Percentiles rank a stretch among this genome's conserved stretches.
These are phyloP conservation scores for Asterochloris erici DNA, from an alignment of 139 green algal species.

Conservation along the genomic window DNA sequence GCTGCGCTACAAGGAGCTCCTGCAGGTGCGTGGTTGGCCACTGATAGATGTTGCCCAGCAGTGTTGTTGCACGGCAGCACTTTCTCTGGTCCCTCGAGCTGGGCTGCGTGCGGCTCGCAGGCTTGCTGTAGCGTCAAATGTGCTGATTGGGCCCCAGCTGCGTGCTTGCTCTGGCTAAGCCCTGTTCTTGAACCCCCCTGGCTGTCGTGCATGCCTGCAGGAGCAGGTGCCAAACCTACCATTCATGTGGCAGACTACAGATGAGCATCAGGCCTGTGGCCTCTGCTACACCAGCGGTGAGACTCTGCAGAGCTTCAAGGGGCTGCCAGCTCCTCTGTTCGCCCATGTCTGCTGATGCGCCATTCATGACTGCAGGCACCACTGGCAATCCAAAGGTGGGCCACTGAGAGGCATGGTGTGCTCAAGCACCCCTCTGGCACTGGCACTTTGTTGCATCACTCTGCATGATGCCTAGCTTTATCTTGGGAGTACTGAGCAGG, in stretches of 20 bases:
- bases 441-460: background rate
- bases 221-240: slow-evolving; percentile 11
- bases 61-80: too few species aligned
- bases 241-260: slow-evolving; percentile 43
- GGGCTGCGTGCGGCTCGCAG: too few species aligned
- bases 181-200: too few species aligned
- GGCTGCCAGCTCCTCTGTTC: too few species aligned
- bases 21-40: too few species aligned
- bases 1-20: background rate
- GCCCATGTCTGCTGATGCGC: too few species aligned
- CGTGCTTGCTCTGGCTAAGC: too few species aligned
- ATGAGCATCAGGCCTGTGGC: slow-evolving; percentile 63
- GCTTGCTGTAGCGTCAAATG: too few species aligned
- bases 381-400: slow-evolving; percentile 45
- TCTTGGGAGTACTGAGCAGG: too few species aligned
- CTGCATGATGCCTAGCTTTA: background rate
- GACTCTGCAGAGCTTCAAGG: too few species aligned
- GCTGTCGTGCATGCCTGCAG: background rate
- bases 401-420: background rate
- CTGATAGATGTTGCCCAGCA: too few species aligned
- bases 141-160: background rate
- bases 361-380: slow-evolving; percentile 30
- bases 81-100: too few species aligned
- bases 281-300: slow-evolving; percentile 73
- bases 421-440: background rate